Conservation (phyloP, 805 yeast genomes). For the Starmerella geochares region DNA sequence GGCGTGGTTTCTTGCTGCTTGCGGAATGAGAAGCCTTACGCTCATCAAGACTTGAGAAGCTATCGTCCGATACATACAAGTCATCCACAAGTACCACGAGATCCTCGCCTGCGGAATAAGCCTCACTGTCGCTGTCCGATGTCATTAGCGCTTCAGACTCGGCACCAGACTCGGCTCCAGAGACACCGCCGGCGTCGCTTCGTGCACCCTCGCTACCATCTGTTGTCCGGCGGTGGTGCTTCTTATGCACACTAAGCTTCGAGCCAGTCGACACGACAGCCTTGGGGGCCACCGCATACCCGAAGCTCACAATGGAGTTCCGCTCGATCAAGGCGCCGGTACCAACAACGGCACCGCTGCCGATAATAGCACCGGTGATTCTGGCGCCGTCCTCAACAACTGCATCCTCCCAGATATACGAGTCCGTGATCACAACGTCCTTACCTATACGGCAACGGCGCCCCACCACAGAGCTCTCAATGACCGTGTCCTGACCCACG, state of each 20-base stretch:
- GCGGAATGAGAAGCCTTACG: background rate
- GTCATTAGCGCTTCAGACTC: constrained; percentile 17
- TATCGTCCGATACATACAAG: constrained; percentile 30
- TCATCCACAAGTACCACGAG: constrained; percentile 26
- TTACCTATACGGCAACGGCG: constrained; percentile 75
- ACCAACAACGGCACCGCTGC: constrained; percentile 50
- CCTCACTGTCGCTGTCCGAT: constrained; percentile 10
- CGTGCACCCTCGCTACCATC: background rate
- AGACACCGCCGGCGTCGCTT: constrained; percentile 29
- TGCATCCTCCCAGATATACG: constrained; percentile 83
- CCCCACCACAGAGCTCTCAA: constrained; percentile 71
- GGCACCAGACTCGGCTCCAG: constrained; percentile 14
- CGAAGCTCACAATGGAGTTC: constrained; percentile 73
- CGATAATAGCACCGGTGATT: constrained; percentile 59
- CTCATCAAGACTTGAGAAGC: constrained; percentile 25
- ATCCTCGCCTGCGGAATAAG: constrained; percentile 17
- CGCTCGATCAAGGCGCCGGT: constrained; percentile 43
- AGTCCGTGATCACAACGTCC: constrained; percentile 56
- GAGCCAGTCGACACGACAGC: constrained; percentile 30
- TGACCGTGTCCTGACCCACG: constrained; percentile 62
- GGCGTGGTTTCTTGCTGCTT: constrained; percentile 14
- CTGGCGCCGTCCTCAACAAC: constrained; percentile 54
- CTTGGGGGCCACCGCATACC: constrained; percentile 53
- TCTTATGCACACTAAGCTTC: constrained; percentile 7
- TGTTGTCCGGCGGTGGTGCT: constrained; percentile 7